Evolutionary conservation across 495 filamentous ascomycete species (phyloP).

Genomic region (Coniosporium apollinis): DNA sequence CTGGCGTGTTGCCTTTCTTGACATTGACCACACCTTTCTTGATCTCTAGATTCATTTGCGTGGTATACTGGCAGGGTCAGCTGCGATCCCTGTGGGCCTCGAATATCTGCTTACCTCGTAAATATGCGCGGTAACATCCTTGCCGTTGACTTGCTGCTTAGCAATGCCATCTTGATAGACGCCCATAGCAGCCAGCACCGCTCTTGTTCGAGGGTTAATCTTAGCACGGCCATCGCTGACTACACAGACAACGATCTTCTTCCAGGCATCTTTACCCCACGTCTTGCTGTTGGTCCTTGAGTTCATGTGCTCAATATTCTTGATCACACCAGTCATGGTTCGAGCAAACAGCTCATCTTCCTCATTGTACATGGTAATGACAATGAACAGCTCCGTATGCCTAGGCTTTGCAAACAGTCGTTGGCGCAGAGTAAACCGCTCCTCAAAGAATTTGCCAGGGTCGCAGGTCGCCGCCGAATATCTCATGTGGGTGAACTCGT

Average conservation of each 20-base stretch:
- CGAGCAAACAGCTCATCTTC: constrained; percentile 92
- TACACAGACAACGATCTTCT: constrained; percentile 97
- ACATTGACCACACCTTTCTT: constrained; percentile 78
- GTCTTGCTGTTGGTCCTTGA: constrained; percentile 79
- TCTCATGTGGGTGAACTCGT: constrained; percentile 98
- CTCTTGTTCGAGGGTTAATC: constrained; percentile 84
- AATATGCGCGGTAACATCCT: constrained; percentile 95
- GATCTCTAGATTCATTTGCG: constrained; percentile 71
- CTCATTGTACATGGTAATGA: constrained; percentile 98
- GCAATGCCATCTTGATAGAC: constrained; percentile 98
- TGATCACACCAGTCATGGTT: constrained; percentile 94
- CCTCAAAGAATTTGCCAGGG: constrained; percentile 66
- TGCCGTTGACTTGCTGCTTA: constrained; percentile 92
- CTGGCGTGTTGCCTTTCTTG: constrained; percentile 56
- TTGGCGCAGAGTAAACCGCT: constrained; percentile 88
- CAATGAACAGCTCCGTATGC: constrained; percentile 94
- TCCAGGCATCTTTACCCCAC: constrained; percentile 98
- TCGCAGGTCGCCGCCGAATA: constrained; percentile 97
- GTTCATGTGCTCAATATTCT: constrained; percentile 97
- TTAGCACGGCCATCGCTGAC: constrained; percentile 97
- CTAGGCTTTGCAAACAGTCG: constrained; percentile 83
- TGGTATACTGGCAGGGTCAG: constrained; percentile 50
- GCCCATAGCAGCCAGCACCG: constrained; percentile 82
- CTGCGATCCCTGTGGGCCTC: background rate
- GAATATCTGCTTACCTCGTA: constrained; percentile 44